Evolutionary conservation across 495 filamentous ascomycete genomes (phyloP), one percentile per base, ranked within the genome.

Genomic region (Daldinia childiae): DNA sequence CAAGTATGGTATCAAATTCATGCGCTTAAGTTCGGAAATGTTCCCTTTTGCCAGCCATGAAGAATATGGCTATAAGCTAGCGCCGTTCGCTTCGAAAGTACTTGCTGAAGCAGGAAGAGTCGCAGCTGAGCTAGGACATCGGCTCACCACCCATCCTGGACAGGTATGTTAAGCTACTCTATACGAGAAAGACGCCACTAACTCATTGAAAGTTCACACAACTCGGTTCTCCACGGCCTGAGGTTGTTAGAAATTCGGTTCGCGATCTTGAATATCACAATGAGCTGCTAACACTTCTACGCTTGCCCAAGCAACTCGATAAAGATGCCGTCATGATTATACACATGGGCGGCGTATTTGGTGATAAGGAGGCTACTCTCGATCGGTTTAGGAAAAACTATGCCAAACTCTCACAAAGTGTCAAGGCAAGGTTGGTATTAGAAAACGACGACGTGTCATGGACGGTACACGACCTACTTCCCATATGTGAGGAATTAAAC

Each of bases 361-460:
- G 93, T 14, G 93, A 96, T 79, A 98, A 97, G 78, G 82, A 80
- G 17, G 93, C 90, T 1, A 95, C 94, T 0, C 80, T 98, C 7
- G 86, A 91, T 72, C 87, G 95, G 8, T 97, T 98, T 74, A 84
- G 92, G 6, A 79, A 89, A 64, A 97, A 95, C 68, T 97, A 98
- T 72, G 80, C 84, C 4, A 77, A 59, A 0, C 82, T 92, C 2
- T 87, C 91, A 0, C 81, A 87, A 34, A 86, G 87, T 51, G 81
- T 97, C 64, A 96, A 96, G 76, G 87, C 89, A 3, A 87, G 95
- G 1, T 80, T 99, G 1, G 94, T 98, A 0, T 83, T 99, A 17
- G 95, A 98, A 76, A 99, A 98, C 69, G 95, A 98, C 79, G 95
- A 98, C 75, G 92, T 98, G 6, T 80, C 79, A 48, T 98, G 92